Evolutionary conservation across 2,329 filamentous ascomycete species (phyloP), one percentile per base, ranked within the genome.

Genomic region (Tolypocladium nubicola): DNA sequence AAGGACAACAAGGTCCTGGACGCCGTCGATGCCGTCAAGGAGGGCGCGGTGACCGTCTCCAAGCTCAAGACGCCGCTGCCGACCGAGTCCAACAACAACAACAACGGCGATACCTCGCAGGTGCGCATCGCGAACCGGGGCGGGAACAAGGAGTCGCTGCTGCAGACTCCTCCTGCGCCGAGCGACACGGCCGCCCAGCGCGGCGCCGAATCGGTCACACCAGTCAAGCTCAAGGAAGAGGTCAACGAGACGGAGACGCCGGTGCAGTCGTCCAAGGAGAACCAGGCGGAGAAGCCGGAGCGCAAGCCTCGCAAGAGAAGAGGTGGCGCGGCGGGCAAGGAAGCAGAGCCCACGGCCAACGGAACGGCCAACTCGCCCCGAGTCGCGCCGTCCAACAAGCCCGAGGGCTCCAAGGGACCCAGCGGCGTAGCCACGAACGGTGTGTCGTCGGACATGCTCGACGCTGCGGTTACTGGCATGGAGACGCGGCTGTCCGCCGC

Each of bases 1-100:
- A 83, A 85, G 64, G 90, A 97, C 61, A 93, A 91, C 73, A 96
- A 95, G 76, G 89, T 96, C 56, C 77, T 96, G 43, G 77, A 86
- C 56, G 81, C 88, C 0, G 83, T 94, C 43, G 86, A 96, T 70
- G 92, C 90, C 2, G 79, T 90, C 50, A 79, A 86, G 56, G 80
- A 84, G 56, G 90, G 89, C 10, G 75, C 88, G 35, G 89, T 96
- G 58, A 83, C 83, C 45, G 86, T 96, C 55, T 80, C 83, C 39
- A 87, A 89, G 66, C 79, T 96, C 41, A 82, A 81, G 69, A 73
- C 68, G 66, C 79, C 75, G 57, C 80, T 69, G 60, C 72, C 74
- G 5, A 67, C 66, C n/a, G 76, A 78, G 65, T 55, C 60, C 10
- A 55, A 56, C 41, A 58, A 60, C 14, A 53, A 56, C 47, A 71